Evolutionary conservation across 495 filamentous ascomycete genomes (phyloP), one percentile per base, ranked within the genome.

Genomic region (Aspergillus bertholletiae): DNA sequence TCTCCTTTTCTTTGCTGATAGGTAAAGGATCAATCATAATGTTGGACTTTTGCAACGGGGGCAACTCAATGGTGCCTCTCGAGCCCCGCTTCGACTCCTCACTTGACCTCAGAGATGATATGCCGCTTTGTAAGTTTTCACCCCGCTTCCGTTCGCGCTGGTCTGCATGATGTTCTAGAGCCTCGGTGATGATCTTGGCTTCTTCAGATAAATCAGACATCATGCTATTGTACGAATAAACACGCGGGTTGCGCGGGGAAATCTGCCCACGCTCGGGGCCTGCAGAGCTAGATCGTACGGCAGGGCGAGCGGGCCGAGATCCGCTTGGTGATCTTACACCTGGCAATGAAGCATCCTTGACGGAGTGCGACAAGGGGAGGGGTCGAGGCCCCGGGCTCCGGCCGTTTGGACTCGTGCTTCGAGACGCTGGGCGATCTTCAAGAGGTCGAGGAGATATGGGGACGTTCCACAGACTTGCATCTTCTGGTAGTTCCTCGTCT

Each of bases 21-120:
- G 93, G 95, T 53, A 98, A 72, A 7, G 94, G 94, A 68, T 98
- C 94, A 55, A 97, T 95, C 88, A 97, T 93, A 46, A 95, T 86
- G 64, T 96, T 93, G 15, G 88, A 88, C 54, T 88, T 87, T 50
- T 89, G 85, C 17, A 96, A 66, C 13, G 91, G 94, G 4, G 94
- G 94, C 7, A 97, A 75, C 52, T 91, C 85, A 23, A 82, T 70
- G 5, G 64, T 12, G 13, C 80, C 82, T 44, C 78, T 80, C 12
- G 75, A 73, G 13, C 78, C 73, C 8, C 82, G 76, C 53, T 87
- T 87, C 6, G 80, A 72, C 20, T 84, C 75, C 26, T 67, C 55
- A 56, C 71, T 74, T 59, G 80, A 74, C 61, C 73, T 75, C 49
- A 60, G 64, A 17, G 70, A 69, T 30, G 58, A 69, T 54, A 63